These are phyloP conservation scores for Boletus subcaerulescens DNA, from an alignment of 768 basidiomycete genomes.

Conservation along the genomic window DNA sequence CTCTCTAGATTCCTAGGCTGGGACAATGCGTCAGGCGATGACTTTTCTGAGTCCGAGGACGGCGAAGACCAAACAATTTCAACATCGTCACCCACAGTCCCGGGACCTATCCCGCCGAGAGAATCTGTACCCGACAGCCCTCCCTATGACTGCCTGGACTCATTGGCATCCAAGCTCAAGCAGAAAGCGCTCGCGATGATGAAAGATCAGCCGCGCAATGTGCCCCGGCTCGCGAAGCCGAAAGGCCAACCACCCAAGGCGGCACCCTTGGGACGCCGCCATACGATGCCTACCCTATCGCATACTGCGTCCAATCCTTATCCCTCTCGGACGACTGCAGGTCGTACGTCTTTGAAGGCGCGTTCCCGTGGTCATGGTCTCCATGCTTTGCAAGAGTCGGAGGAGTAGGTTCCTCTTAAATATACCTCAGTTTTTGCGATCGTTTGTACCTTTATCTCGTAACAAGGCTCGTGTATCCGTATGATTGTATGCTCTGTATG, in stretches of 20 bases:
- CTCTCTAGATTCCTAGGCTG: slow-evolving; percentile 1
- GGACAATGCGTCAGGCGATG: background rate
- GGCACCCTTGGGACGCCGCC: slow-evolving; percentile 9
- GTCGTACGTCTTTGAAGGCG: background rate
- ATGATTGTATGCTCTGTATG: slow-evolving; percentile 3
- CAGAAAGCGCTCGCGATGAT: slow-evolving; percentile 2
- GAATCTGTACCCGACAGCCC: background rate
- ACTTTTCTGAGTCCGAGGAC: background rate
- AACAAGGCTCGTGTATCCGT: background rate
- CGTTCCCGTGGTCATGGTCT: background rate
- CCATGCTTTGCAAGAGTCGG: background rate
- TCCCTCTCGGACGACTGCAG: background rate
- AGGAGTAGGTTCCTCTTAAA: background rate
- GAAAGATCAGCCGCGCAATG: background rate
- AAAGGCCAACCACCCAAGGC: background rate
- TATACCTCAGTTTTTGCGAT: background rate
- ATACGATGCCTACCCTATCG: slow-evolving; percentile 16
- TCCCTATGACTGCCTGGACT: background rate
- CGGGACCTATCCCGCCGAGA: background rate
- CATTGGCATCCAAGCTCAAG: background rate
- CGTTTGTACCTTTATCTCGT: background rate
- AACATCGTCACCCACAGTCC: background rate
- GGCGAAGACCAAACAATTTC: background rate
- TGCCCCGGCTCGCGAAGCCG: too few species aligned
- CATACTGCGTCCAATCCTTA: background rate